A percentile compares a stretch with the other conserved stretches of the same genome.
Conservation (phyloP, 2,329 filamentous ascomycete genomes). For the Fusarium begoniae region DNA sequence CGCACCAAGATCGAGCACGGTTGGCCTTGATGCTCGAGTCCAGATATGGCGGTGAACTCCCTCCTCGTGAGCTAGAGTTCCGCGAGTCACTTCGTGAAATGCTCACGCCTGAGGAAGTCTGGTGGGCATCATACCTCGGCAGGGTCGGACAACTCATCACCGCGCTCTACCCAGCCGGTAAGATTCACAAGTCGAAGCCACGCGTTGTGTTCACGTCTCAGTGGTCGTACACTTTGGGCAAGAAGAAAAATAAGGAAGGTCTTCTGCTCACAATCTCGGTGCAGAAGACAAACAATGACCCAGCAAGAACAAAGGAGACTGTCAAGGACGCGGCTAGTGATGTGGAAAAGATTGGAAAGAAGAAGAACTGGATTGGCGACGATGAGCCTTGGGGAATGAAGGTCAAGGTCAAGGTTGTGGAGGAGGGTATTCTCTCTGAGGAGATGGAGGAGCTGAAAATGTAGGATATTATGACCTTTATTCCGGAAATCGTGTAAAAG, state of each 20-base stretch:
- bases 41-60: constrained; percentile 69
- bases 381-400: constrained; percentile 51
- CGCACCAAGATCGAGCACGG: constrained; percentile 67
- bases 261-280: constrained; percentile 56
- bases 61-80: constrained; percentile 65
- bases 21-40: constrained; percentile 71
- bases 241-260: constrained; percentile 50
- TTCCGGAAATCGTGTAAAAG: not conserved
- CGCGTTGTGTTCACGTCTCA: constrained; percentile 52
- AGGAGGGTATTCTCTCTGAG: constrained; percentile 44
- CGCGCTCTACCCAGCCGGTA: constrained; percentile 69
- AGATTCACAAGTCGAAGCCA: constrained; percentile 50
- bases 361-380: constrained; percentile 61
- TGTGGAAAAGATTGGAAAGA: constrained; percentile 67
- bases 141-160: constrained; percentile 66
- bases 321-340: constrained; percentile 51
- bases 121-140: constrained; percentile 74
- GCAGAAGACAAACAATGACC: constrained; percentile 49
- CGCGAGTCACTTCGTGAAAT: constrained; percentile 62
- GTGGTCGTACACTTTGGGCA: constrained; percentile 54
- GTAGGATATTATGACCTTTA: too few relatives aligned
- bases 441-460: not conserved
- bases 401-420: constrained; percentile 47
- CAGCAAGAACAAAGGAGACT: constrained; percentile 52
- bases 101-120: constrained; percentile 62